phyloP scores from a whole-genome alignment of 2,329 filamentous ascomycete species.

The Beauveria bassiana region DNA sequence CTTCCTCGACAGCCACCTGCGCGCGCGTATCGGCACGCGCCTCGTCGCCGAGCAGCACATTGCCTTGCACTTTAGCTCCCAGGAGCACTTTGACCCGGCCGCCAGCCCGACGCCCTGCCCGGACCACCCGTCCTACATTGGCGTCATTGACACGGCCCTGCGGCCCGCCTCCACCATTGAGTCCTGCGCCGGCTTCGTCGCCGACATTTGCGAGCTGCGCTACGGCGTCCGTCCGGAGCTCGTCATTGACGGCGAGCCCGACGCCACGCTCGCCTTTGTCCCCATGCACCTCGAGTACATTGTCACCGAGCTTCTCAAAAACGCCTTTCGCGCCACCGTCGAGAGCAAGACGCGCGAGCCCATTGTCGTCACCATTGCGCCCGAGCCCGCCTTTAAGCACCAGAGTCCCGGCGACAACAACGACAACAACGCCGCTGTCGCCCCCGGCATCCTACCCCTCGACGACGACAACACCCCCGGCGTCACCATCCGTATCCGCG shows the following conservation, averaged over 20 bases:
- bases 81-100: conserved; percentile 58
- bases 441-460: conserved; percentile 43
- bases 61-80: conserved; percentile 66
- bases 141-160: conserved; percentile 88
- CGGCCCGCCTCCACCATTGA: conserved; percentile 75
- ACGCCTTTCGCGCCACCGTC: conserved; percentile 88
- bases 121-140: conserved; percentile 65
- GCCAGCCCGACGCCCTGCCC: conserved; percentile 43
- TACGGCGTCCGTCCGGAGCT: conserved; percentile 82
- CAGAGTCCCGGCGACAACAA: conserved; percentile 15
- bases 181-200: conserved; percentile 80
- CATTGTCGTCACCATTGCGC: conserved; percentile 86
- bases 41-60: conserved; percentile 96
- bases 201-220: conserved; percentile 92
- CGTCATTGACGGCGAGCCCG: conserved; percentile 74
- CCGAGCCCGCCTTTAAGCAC: conserved; percentile 40
- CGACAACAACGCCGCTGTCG: conserved; percentile 13
- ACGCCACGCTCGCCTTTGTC: conserved; percentile 86
- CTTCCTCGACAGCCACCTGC: conserved; percentile 89
- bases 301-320: conserved; percentile 91
- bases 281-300: conserved; percentile 98
- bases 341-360: conserved; percentile 77
- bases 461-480: conserved; percentile 65
- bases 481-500: conserved; percentile 90
- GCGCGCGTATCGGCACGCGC: conserved; percentile 86